Conservation (phyloP, 352 stramenopile species). For the Phytophthora constricta region DNA sequence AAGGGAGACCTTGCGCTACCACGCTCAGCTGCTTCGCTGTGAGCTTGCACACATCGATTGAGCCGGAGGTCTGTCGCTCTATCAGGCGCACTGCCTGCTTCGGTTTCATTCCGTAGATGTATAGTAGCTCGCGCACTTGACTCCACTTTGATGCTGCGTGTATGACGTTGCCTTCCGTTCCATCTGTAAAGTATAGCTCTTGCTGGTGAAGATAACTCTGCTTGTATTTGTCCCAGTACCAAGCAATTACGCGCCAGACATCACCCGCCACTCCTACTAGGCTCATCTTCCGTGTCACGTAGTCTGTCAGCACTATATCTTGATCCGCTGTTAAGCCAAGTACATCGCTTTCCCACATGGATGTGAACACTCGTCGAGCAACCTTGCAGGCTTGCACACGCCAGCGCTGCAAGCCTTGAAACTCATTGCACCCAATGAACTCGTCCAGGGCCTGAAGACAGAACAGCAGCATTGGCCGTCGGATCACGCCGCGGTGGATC, state of each 20-base stretch:
- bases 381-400: slow-evolving; percentile 57
- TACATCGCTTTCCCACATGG: slow-evolving; percentile 59
- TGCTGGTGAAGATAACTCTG: slow-evolving; percentile 71
- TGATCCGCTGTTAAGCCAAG: slow-evolving; percentile 18
- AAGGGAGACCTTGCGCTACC: slow-evolving; percentile 28
- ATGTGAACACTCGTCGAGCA: slow-evolving; percentile 59
- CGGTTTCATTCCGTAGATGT: slow-evolving; percentile 63
- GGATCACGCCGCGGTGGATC: slow-evolving; percentile 43
- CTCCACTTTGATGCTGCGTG: slow-evolving; percentile 40
- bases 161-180: not conserved
- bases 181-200: slow-evolving; percentile 63
- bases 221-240: slow-evolving; percentile 70
- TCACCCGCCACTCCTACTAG: slow-evolving; percentile 55
- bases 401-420: slow-evolving; percentile 42
- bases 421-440: slow-evolving; percentile 56
- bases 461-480: slow-evolving; percentile 74
- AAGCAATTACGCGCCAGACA: slow-evolving; percentile 65
- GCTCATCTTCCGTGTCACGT: slow-evolving; percentile 35
- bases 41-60: slow-evolving; percentile 14
- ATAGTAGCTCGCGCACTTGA: slow-evolving; percentile 40
- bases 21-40: slow-evolving; percentile 35
- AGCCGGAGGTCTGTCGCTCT: slow-evolving; percentile 17
- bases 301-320: slow-evolving; percentile 56
- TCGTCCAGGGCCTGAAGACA: slow-evolving; percentile 78
- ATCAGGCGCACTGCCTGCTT: slow-evolving; percentile 44